Conservation (phyloP, 129 eudicot species). For the Artemisia argyi region DNA sequence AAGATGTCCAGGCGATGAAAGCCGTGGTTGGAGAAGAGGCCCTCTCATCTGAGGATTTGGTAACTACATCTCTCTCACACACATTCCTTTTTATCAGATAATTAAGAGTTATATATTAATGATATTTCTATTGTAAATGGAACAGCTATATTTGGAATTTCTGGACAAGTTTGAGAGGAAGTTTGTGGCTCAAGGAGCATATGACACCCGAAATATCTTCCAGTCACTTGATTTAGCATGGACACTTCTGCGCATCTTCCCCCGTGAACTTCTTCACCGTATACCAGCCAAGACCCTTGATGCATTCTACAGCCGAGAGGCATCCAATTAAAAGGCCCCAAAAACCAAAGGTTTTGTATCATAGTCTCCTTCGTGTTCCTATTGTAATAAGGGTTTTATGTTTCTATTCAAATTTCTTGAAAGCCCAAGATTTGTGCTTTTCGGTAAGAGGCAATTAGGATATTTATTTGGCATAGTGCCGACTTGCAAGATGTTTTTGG, state of each 20-base stretch:
- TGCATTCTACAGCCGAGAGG: conserved; percentile 86
- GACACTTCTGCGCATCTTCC: conserved; percentile 95
- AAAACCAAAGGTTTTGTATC: conserved; percentile 13
- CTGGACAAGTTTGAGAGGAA: conserved; percentile 99
- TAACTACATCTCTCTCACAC: conserved; percentile 30
- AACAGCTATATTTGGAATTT: conserved; percentile 86
- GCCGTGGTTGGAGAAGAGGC: conserved; percentile 99
- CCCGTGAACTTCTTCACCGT: conserved; percentile 98
- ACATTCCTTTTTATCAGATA: neutral
- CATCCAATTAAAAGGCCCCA: conserved; percentile 34
- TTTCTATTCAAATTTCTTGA: conserved; percentile 17
- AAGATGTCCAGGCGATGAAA: conserved; percentile 99
- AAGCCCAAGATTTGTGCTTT: conserved; percentile 25
- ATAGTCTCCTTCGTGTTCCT: conserved; percentile 4
- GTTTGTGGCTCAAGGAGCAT: conserved; percentile 95
- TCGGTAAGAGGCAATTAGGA: conserved; percentile 31
- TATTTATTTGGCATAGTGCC: conserved; percentile 21
- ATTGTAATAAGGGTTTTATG: conserved; percentile 23
- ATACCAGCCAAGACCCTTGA: conserved; percentile 99
- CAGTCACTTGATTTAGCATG: conserved; percentile 98
- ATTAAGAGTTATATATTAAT: neutral
- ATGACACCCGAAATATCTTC: conserved; percentile 94
- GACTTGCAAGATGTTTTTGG: conserved; percentile 16
- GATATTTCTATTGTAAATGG: conserved; percentile 4
- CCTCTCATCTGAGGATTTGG: conserved; percentile 97